A percentile compares a stretch with the other conserved stretches of the same genome.
These are phyloP conservation scores for Phytophthora macrochlamydospora DNA, from an alignment of 352 stramenopile genomes.

Conservation along the genomic window DNA sequence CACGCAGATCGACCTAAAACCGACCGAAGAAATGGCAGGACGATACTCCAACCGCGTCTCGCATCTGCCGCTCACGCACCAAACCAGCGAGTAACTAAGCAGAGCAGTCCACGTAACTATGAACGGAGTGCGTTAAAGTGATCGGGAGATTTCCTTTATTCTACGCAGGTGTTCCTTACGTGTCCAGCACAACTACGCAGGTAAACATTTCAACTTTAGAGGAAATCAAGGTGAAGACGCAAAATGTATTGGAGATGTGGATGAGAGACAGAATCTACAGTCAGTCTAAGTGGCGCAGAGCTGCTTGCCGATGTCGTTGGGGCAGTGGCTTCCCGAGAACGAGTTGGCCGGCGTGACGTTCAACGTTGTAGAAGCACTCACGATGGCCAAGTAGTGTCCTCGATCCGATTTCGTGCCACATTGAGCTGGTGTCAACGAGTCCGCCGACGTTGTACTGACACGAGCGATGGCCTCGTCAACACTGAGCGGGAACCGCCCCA, in stretches of 20 bases:
- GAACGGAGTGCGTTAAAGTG: slow-evolving; percentile 4
- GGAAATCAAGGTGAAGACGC: slow-evolving; percentile 3
- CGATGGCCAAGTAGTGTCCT: slow-evolving; percentile 63
- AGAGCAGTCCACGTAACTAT: slow-evolving; percentile 19
- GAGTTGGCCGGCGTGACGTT: slow-evolving; percentile 43
- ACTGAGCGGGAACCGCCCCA: slow-evolving; percentile 71
- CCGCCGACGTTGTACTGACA: slow-evolving; percentile 27
- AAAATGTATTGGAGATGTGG: slow-evolving; percentile 24
- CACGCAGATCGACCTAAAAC: slow-evolving; percentile 66
- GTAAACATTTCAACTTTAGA: no score
- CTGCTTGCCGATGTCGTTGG: slow-evolving; percentile 24
- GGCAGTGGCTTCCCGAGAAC: slow-evolving; percentile 50
- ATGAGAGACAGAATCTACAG: slow-evolving; percentile 21
- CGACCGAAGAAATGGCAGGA: slow-evolving; percentile 51
- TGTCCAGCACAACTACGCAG: neutral
- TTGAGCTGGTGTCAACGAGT: slow-evolving; percentile 56
- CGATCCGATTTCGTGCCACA: slow-evolving; percentile 42
- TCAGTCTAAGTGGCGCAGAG: slow-evolving; percentile 24
- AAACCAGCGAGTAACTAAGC: slow-evolving; percentile 68
- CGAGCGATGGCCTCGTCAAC: slow-evolving; percentile 58
- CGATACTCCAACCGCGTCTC: slow-evolving; percentile 68
- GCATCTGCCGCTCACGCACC: slow-evolving; percentile 73
- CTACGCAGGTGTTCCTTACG: neutral
- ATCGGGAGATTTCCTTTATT: neutral
- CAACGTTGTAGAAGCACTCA: slow-evolving; percentile 45